A percentile compares a stretch with the other conserved stretches of the same genome.
Conservation (phyloP, 1,284 basidiomycete species). For the Boletus semigastroideus region DNA sequence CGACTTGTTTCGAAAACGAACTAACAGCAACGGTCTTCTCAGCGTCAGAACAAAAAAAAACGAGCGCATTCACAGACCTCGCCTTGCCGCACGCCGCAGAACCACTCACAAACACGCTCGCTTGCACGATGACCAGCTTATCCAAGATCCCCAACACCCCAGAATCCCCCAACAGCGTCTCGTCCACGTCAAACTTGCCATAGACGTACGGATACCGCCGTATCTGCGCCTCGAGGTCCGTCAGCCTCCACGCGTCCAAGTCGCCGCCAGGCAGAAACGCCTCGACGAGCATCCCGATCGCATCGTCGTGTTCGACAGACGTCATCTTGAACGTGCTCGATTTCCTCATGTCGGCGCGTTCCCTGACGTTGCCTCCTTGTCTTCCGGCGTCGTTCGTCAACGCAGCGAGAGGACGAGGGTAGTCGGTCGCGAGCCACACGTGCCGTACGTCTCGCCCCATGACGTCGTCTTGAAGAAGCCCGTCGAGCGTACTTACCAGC, state of each 20-base stretch:
- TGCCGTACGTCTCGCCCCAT: conserved; percentile 31
- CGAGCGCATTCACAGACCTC: conserved; percentile 31
- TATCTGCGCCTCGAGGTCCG: conserved; percentile 36
- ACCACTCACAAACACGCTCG: conserved; percentile 47
- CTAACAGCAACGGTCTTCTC: conserved; percentile 5
- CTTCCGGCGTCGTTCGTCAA: background rate
- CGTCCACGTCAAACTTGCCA: conserved; percentile 28
- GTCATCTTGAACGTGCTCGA: conserved; percentile 44
- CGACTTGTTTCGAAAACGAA: conserved; percentile 29
- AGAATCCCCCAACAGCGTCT: conserved; percentile 40
- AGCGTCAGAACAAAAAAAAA: background rate
- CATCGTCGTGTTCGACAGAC: conserved; percentile 38
- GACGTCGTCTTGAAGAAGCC: conserved; percentile 34
- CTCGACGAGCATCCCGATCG: conserved; percentile 39
- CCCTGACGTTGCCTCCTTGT: too few relatives aligned
- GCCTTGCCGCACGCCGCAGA: conserved; percentile 38
- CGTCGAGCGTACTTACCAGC: conserved; percentile 41
- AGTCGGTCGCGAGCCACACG: conserved; percentile 51
- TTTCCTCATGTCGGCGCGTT: conserved; percentile 20
- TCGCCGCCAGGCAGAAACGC: conserved; percentile 43
- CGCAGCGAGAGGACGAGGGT: conserved; percentile 34
- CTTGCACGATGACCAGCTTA: conserved; percentile 45
- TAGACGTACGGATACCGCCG: conserved; percentile 23
- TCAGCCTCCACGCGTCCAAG: conserved; percentile 40
- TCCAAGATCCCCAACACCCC: conserved; percentile 50